phyloP scores from a whole-genome alignment of 768 basidiomycete species.

The Rhodotorula paludigena region DNA sequence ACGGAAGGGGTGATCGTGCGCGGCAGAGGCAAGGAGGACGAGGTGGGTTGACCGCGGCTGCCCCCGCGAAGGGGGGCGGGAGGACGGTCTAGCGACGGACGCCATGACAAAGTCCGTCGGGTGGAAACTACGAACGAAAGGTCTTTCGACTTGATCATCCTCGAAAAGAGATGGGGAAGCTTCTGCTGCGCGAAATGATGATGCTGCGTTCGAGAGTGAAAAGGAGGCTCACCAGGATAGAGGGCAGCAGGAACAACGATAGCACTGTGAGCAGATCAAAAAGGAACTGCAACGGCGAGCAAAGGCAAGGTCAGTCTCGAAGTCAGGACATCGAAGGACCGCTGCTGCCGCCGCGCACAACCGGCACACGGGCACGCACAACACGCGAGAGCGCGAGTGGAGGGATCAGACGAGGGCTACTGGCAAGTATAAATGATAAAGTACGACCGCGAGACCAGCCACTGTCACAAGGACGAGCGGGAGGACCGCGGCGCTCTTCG shows the following conservation, averaged over 20 bases:
- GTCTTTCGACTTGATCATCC: neutral
- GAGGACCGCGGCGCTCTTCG: constrained; percentile 28
- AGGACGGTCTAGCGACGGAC: neutral
- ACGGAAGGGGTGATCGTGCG: neutral
- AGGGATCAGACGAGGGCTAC: constrained; percentile 37
- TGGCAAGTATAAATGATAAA: constrained; percentile 30
- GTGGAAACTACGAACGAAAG: constrained; percentile 11
- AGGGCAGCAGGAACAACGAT: neutral
- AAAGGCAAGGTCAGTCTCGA: neutral
- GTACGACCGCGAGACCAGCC: constrained; percentile 1
- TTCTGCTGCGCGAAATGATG: neutral
- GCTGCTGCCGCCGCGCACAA: neutral
- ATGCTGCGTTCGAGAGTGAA: neutral
- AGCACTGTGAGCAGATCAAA: too few species aligned
- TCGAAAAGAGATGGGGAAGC: neutral
- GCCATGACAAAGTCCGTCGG: neutral
- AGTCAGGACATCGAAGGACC: neutral
- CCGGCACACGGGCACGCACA: neutral
- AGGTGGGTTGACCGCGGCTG: neutral
- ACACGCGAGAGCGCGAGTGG: neutral
- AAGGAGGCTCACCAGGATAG: neutral
- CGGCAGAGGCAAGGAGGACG: neutral
- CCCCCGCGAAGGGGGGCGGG: neutral
- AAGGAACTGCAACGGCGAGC: neutral
- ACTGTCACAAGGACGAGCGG: constrained; percentile 15